Evolutionary conservation across 2,329 filamentous ascomycete species (phyloP).

Genomic region (Chaetomiaceae sp.): DNA sequence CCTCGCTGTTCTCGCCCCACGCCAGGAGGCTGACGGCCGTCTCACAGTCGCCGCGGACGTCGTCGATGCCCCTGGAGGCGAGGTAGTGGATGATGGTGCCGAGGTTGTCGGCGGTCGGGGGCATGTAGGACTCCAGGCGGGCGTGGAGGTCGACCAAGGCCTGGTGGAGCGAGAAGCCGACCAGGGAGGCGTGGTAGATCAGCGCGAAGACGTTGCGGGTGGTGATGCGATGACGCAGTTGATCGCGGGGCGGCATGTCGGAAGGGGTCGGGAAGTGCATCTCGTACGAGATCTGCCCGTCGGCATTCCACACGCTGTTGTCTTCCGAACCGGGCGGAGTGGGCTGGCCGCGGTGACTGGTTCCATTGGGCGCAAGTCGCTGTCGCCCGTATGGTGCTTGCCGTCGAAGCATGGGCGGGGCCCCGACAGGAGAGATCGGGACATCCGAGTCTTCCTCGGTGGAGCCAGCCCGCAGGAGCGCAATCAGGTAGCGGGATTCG

Average conservation of each 20-base stretch:
- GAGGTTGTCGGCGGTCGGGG: slow-evolving; percentile 49
- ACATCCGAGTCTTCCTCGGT: slow-evolving; percentile 43
- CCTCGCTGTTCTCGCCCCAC: slow-evolving; percentile 57
- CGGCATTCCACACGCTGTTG: slow-evolving; percentile 36
- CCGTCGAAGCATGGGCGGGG: neutral
- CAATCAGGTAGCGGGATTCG: slow-evolving; percentile 48
- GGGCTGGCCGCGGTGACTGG: slow-evolving; percentile 31
- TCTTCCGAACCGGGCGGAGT: slow-evolving; percentile 43
- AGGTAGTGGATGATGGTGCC: slow-evolving; percentile 57
- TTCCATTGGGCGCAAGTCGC: slow-evolving; percentile 22
- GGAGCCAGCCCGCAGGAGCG: slow-evolving; percentile 46
- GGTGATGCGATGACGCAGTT: slow-evolving; percentile 55
- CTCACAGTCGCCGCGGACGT: slow-evolving; percentile 55
- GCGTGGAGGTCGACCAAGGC: slow-evolving; percentile 56
- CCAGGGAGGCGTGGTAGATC: slow-evolving; percentile 56
- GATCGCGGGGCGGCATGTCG: slow-evolving; percentile 41
- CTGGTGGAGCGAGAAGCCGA: slow-evolving; percentile 57
- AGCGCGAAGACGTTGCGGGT: slow-evolving; percentile 65
- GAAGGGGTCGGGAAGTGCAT: slow-evolving; percentile 57
- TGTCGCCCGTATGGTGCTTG: slow-evolving; percentile 22
- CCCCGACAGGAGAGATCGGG: slow-evolving; percentile 10
- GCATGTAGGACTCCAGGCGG: slow-evolving; percentile 54
- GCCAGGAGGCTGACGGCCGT: slow-evolving; percentile 56
- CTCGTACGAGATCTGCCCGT: slow-evolving; percentile 54
- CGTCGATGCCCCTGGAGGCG: slow-evolving; percentile 53